Conservation (phyloP, 768 basidiomycete genomes). For the Kwoniella pini region DNA sequence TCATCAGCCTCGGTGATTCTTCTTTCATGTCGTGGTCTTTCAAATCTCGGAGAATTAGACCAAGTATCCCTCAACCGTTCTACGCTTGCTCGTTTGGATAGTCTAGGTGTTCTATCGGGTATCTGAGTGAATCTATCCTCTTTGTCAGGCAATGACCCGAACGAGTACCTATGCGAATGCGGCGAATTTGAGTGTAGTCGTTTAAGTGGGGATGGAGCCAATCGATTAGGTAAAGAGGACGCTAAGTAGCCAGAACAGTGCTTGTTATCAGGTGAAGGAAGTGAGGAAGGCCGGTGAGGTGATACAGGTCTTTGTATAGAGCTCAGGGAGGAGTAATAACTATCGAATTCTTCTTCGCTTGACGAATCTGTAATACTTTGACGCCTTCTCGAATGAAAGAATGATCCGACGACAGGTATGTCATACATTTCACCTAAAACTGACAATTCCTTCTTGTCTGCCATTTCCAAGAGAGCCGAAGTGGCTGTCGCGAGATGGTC, state of each 20-base stretch:
- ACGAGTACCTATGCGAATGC: conserved; percentile 21
- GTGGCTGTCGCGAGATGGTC: conserved; percentile 41
- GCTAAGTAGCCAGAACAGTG: not conserved
- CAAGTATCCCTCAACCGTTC: conserved; percentile 15
- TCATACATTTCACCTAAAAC: conserved; percentile 48
- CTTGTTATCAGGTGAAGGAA: not conserved
- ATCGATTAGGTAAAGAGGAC: not conserved
- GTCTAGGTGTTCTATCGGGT: conserved; percentile 37
- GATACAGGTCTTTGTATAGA: not conserved
- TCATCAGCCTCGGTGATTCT: conserved; percentile 44
- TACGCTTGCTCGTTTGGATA: conserved; percentile 34
- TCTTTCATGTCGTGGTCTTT: conserved; percentile 28
- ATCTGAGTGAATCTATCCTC: conserved; percentile 44
- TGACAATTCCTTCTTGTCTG: conserved; percentile 34
- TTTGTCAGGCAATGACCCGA: conserved; percentile 1
- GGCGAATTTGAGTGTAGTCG: conserved; percentile 5
- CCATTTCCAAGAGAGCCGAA: conserved; percentile 26
- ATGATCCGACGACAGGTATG: conserved; percentile 32
- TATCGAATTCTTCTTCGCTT: conserved; percentile 9
- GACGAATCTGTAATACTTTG: conserved; percentile 6
- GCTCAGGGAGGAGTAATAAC: not conserved
- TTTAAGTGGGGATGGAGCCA: not conserved
- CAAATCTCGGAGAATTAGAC: not conserved
- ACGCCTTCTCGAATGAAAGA: conserved; percentile 18
- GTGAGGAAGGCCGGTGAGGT: conserved; percentile 4